phyloP scores from a whole-genome alignment of 2,329 filamentous ascomycete species.

The Fonsecaea pedrosoi region DNA sequence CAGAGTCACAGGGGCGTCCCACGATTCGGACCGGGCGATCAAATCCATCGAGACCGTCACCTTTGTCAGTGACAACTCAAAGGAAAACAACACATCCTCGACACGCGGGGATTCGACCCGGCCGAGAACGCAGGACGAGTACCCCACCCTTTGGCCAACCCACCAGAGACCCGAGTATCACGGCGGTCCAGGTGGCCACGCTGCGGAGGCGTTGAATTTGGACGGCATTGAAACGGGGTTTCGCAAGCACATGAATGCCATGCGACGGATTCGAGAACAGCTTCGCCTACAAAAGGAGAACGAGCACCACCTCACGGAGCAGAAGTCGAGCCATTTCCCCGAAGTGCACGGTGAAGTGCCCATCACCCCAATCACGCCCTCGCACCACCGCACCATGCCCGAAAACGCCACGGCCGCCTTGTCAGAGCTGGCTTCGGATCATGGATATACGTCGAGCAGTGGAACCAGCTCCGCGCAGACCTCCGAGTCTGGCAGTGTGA shows the following conservation, averaged over 20 bases:
- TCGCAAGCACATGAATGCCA: constrained; percentile 36
- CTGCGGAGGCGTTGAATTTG: constrained; percentile 24
- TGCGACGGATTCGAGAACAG: constrained; percentile 35
- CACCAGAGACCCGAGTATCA: constrained; percentile 14
- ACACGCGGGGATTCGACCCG: not conserved
- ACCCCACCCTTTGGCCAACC: constrained; percentile 6
- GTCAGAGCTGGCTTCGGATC: constrained; percentile 25
- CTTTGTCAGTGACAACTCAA: constrained; percentile 21
- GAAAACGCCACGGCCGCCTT: constrained; percentile 1
- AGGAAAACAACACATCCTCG: constrained; percentile 10
- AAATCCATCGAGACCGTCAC: constrained; percentile 12
- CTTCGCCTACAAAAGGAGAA: constrained; percentile 33
- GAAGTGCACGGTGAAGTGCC: constrained; percentile 6
- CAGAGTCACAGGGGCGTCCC: not conserved
- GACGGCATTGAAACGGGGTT: constrained; percentile 34
- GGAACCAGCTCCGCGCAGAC: constrained; percentile 19
- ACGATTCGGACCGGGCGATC: not conserved
- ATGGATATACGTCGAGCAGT: constrained; percentile 27
- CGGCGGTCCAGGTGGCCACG: not conserved
- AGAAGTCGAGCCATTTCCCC: constrained; percentile 29
- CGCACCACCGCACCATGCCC: not conserved
- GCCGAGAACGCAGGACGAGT: not conserved
- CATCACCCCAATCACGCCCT: constrained; percentile 2
- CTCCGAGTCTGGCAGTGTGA: constrained; percentile 26
- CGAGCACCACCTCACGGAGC: constrained; percentile 25